A percentile compares a stretch with the other conserved stretches of the same genome.
phyloP scores from a whole-genome alignment of 331 rosid species.

The Quercus tomentella region DNA sequence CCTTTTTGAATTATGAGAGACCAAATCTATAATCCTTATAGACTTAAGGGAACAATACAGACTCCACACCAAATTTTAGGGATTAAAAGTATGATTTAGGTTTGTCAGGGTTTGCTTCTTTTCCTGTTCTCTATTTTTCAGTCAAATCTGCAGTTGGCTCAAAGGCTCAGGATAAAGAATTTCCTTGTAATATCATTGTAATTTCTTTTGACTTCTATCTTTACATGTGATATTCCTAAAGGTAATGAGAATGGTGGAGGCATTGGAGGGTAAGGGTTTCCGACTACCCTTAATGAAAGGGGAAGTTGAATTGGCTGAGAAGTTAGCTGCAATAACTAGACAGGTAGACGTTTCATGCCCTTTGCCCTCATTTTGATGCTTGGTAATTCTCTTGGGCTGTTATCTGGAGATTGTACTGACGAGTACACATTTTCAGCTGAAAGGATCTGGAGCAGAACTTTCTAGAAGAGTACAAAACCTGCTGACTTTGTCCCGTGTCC shows the following conservation, averaged over 20 bases:
- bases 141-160: no score
- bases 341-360: conserved; percentile 44
- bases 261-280: conserved; percentile 89
- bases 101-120: neutral
- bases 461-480: conserved; percentile 89
- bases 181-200: no score
- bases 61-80: no score
- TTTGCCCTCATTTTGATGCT: neutral
- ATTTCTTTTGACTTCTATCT: neutral
- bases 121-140: neutral
- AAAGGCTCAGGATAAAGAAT: no score
- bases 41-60: no score
- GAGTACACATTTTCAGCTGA: conserved; percentile 52
- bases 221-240: conserved; percentile 28
- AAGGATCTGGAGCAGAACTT: conserved; percentile 85
- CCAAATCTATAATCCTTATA: no score
- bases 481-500: conserved; percentile 63
- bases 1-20: no score
- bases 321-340: conserved; percentile 78
- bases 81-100: no score
- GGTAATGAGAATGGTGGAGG: conserved; percentile 92
- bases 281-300: conserved; percentile 86
- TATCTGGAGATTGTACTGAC: conserved; percentile 23
- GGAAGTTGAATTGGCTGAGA: conserved; percentile 91
- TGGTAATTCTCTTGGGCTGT: neutral